These are phyloP conservation scores for Aureobasidium uvarum DNA, from an alignment of 2,329 filamentous ascomycete genomes.

Conservation along the genomic window DNA sequence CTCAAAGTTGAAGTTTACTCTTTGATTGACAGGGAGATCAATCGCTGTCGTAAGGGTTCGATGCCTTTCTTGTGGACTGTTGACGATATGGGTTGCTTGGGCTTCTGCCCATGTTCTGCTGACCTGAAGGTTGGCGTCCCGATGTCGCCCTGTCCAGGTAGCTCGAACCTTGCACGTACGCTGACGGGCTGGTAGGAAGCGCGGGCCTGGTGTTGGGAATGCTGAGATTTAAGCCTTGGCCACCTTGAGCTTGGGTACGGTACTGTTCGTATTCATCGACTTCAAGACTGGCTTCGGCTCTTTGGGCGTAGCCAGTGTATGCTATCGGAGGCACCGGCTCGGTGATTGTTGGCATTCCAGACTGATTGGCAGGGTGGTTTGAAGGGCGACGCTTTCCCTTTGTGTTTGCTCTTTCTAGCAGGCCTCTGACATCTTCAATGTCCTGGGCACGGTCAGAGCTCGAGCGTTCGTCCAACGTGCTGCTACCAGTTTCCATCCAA, in stretches of 20 bases:
- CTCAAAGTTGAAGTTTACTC: background rate
- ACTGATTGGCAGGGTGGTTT: constrained; percentile 22
- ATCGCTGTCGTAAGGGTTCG: constrained; percentile 20
- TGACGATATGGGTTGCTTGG: constrained; percentile 33
- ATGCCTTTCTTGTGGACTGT: background rate
- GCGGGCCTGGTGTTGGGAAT: constrained; percentile 23
- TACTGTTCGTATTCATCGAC: constrained; percentile 25
- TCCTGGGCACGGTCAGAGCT: constrained; percentile 41
- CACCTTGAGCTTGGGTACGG: constrained; percentile 13
- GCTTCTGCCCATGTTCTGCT: constrained; percentile 29
- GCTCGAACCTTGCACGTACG: constrained; percentile 21
- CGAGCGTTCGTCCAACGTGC: constrained; percentile 41
- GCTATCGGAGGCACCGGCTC: constrained; percentile 22
- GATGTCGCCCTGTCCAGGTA: constrained; percentile 19
- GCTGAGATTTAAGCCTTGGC: constrained; percentile 6
- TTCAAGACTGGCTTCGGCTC: constrained; percentile 20
- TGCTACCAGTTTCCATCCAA: constrained; percentile 44
- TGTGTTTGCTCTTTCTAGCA: constrained; percentile 47
- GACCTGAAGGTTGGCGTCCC: constrained; percentile 18
- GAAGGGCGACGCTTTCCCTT: constrained; percentile 44
- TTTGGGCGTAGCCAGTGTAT: constrained; percentile 16
- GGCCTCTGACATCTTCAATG: constrained; percentile 44
- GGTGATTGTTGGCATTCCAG: constrained; percentile 25
- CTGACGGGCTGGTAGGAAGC: constrained; percentile 23
- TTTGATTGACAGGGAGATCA: background rate